Percentiles rank a stretch among this genome's conserved stretches.
phyloP scores from a whole-genome alignment of 306 rosid genomes.

The Sindora glabra region DNA sequence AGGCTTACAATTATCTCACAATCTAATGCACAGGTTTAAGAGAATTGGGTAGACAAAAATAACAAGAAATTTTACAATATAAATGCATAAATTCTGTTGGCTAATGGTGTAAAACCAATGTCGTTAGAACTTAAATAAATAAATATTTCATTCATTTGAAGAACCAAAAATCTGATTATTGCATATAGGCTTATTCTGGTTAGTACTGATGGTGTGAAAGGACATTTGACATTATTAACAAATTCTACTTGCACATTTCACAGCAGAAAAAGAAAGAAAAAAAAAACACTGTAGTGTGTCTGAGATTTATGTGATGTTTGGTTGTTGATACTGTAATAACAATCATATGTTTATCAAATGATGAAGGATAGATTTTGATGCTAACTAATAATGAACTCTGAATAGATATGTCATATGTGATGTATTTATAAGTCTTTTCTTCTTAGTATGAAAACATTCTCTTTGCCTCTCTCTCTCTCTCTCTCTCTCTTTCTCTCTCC shows the following conservation, averaged over 20 bases:
- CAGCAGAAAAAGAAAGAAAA: too few species aligned
- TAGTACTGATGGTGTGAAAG: too few species aligned
- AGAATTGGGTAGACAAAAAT: not conserved
- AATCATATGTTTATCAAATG: not conserved
- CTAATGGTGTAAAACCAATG: too few species aligned
- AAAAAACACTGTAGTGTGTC: not conserved
- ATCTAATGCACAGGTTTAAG: not conserved
- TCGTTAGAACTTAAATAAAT: too few species aligned
- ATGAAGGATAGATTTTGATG: not conserved
- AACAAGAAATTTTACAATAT: too few species aligned
- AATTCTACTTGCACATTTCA: too few species aligned
- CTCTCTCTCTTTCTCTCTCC: not conserved
- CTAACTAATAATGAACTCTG: not conserved
- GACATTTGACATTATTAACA: too few species aligned
- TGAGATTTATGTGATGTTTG: not conserved
- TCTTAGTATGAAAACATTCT: not conserved
- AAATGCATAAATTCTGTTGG: too few species aligned
- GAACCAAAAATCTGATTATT: too few species aligned
- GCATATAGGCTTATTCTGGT: too few species aligned
- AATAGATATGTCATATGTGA: not conserved
- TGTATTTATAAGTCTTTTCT: not conserved
- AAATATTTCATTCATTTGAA: too few species aligned
- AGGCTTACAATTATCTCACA: not conserved
- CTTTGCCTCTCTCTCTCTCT: not conserved
- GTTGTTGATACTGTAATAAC: not conserved